Evolutionary conservation across 1,284 basidiomycete genomes (phyloP), one percentile per base, ranked within the genome.

Genomic region (Ustilago nuda): DNA sequence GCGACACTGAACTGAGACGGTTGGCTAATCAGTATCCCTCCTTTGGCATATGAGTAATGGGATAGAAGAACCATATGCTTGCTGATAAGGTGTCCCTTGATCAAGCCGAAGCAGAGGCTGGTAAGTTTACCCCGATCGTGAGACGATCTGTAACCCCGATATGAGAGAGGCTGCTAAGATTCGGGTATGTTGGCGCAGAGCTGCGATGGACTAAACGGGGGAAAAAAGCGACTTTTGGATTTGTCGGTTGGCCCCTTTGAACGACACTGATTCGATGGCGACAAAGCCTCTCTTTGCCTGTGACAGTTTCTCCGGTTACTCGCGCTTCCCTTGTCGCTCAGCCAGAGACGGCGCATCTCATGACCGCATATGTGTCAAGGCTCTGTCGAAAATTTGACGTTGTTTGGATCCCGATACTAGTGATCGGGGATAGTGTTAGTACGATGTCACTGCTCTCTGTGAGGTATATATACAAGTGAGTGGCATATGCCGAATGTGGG

Each of bases 1-100:
- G 68, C 55, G 76, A 78, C 30, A 61, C 41, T 4, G 68, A 78
- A 54, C 46, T 78, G 54, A 59, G 76, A 17, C 64, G 33, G 61
- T 27, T 78, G 57, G 76, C 76, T 5, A 75, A 72, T 30, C 61
- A 65, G 56, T 78, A 75, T 57, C 71, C 71, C 17, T 64, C 61
- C n/a, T 75, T 78, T 66, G 76, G 76, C 19, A 72, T 78, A 32
- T 78, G 41, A 23, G 19, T 19, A 30, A 54, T 33, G 19, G 17
- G 56, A 48, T 27, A n/a, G 60, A 41, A 39, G 48, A 3, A 50
- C 27, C 27, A 17, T 30, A 6, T 27, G 15, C n/a, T 7, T 30
- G 8, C 43, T 19, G n/a, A 27, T 3, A 27, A 27, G 23, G 48
- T 30, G 30, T 33, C 27, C 27, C 2, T 50, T 32, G 27, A 50